These are phyloP conservation scores for Triticum timopheevii DNA, from an alignment of 176 grass and related monocot genomes.

Conservation along the genomic window DNA sequence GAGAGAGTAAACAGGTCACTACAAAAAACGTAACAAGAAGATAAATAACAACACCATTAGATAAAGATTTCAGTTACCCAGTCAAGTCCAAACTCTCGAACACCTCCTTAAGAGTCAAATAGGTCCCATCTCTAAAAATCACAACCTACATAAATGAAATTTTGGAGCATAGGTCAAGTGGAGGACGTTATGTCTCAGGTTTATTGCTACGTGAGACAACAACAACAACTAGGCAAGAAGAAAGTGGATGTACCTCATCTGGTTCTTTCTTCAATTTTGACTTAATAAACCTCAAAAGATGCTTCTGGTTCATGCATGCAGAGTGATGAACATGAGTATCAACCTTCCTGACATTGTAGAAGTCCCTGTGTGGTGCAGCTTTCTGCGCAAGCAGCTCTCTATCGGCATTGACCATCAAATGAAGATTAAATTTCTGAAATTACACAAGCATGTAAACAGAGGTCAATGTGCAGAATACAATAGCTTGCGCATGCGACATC, in stretches of 20 bases:
- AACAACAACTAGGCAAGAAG: background rate
- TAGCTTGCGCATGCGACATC: background rate
- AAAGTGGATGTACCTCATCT: slow-evolving; percentile 59
- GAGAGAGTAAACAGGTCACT: slow-evolving; percentile 7
- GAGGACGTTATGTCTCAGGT: background rate
- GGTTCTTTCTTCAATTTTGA: slow-evolving; percentile 94
- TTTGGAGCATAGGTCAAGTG: slow-evolving; percentile 14
- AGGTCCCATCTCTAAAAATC: slow-evolving; percentile 96
- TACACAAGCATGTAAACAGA: slow-evolving; percentile 21
- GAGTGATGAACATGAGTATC: slow-evolving; percentile 99
- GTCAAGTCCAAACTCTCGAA: slow-evolving; percentile 94
- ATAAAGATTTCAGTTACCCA: slow-evolving; percentile 61
- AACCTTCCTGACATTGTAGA: slow-evolving; percentile 97
- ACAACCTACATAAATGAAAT: slow-evolving; percentile 66
- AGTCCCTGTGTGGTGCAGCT: slow-evolving; percentile 89
- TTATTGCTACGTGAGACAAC: background rate
- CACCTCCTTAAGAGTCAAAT: slow-evolving; percentile 94
- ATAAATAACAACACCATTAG: background rate
- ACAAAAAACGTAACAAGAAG: background rate
- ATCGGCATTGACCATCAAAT: slow-evolving; percentile 95
- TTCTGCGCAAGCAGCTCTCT: slow-evolving; percentile 97
- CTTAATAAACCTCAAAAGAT: slow-evolving; percentile 95
- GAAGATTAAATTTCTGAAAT: slow-evolving; percentile 96
- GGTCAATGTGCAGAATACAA: background rate
- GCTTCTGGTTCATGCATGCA: slow-evolving; percentile 99